phyloP scores from a whole-genome alignment of 2,329 filamentous ascomycete species.

The Dichotomopilus funicola region DNA sequence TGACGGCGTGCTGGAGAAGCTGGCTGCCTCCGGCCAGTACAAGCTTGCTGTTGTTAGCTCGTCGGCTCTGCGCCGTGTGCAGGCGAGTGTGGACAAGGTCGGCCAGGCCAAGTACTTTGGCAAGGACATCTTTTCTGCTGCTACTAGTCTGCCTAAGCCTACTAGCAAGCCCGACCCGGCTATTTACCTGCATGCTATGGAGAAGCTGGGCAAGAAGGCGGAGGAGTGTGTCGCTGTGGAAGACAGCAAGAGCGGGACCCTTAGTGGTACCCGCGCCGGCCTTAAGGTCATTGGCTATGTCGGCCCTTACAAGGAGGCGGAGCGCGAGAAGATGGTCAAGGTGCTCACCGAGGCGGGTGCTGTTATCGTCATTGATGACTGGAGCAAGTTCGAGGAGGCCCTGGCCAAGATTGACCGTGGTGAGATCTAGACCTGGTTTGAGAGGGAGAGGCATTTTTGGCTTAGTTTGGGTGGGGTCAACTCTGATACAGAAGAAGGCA shows the following conservation, averaged over 20 bases:
- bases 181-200: constrained; percentile 73
- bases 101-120: constrained; percentile 74
- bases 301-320: constrained; percentile 61
- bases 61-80: constrained; percentile 69
- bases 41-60: constrained; percentile 74
- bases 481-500: not conserved
- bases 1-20: constrained; percentile 58
- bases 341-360: constrained; percentile 56
- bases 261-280: constrained; percentile 64
- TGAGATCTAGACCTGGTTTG: constrained; percentile 11
- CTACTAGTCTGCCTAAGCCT: constrained; percentile 69
- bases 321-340: constrained; percentile 60
- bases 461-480: not conserved
- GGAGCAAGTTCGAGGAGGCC: constrained; percentile 47
- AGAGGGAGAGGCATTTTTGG: not conserved
- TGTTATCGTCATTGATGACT: constrained; percentile 54
- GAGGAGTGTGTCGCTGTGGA: constrained; percentile 74
- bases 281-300: constrained; percentile 83
- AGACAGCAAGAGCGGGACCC: constrained; percentile 80
- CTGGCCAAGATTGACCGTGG: constrained; percentile 43
- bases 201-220: constrained; percentile 64
- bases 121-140: constrained; percentile 73
- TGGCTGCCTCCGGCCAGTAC: constrained; percentile 58
- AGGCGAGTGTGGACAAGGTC: constrained; percentile 72
- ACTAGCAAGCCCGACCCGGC: constrained; percentile 87